Conservation (phyloP, 805 yeast species). For the Starmerella apicola region DNA sequence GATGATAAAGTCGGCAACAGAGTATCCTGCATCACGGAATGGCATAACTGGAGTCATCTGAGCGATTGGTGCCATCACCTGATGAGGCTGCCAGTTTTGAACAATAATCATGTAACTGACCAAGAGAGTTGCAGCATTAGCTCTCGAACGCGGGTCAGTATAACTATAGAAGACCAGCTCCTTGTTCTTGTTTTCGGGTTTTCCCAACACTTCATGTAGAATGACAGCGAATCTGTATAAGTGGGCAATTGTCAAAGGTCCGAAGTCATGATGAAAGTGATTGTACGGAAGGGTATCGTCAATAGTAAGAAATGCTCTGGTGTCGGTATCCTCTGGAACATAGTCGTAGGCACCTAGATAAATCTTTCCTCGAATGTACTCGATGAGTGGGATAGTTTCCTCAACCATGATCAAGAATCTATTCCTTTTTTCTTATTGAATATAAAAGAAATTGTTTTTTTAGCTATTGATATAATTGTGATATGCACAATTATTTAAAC, state of each 20-base stretch:
- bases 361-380: slow-evolving; percentile 35
- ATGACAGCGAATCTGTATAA: slow-evolving; percentile 90
- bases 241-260: slow-evolving; percentile 89
- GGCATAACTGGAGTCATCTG: slow-evolving; percentile 87
- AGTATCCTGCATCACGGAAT: slow-evolving; percentile 94
- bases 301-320: slow-evolving; percentile 74
- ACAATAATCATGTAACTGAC: slow-evolving; percentile 91
- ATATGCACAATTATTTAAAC: too few species aligned
- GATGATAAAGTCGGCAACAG: slow-evolving; percentile 85
- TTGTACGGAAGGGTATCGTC: slow-evolving; percentile 89
- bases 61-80: slow-evolving; percentile 85
- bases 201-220: slow-evolving; percentile 81
- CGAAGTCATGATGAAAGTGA: slow-evolving; percentile 92
- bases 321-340: slow-evolving; percentile 63
- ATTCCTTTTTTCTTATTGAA: too few species aligned
- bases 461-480: too few species aligned
- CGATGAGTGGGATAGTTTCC: slow-evolving; percentile 25
- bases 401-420: too few species aligned
- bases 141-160: slow-evolving; percentile 64
- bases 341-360: slow-evolving; percentile 83
- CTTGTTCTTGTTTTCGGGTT: slow-evolving; percentile 66
- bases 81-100: slow-evolving; percentile 97
- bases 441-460: background rate
- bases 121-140: slow-evolving; percentile 88
- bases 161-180: slow-evolving; percentile 86